Conservation (phyloP, 192 early-diverging fungal genomes). For the Linnemannia hyalina region DNA sequence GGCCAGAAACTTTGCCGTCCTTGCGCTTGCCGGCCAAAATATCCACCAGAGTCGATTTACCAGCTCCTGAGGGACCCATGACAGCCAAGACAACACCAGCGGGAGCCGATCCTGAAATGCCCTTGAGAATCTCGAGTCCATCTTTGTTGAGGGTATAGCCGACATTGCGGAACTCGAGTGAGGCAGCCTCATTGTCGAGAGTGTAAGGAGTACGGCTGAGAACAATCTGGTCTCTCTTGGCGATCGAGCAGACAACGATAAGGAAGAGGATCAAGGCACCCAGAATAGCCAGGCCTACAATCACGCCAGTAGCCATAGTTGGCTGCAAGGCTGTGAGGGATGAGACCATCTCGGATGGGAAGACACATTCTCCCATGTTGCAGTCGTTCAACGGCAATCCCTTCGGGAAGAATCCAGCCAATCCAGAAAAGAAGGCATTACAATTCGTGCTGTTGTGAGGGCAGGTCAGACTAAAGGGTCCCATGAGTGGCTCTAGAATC, state of each 20-base stretch:
- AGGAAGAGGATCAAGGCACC: conserved; percentile 36
- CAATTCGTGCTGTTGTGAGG: conserved; percentile 53
- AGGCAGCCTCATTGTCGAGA: conserved; percentile 31
- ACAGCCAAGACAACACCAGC: conserved; percentile 86
- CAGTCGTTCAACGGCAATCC: conserved; percentile 65
- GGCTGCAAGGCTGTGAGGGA: background rate
- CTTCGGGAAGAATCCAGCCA: conserved; percentile 64
- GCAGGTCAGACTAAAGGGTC: conserved; percentile 61
- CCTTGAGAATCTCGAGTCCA: conserved; percentile 74
- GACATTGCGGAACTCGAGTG: conserved; percentile 49
- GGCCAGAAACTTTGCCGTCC: conserved; percentile 67
- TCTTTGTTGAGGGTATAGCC: conserved; percentile 57
- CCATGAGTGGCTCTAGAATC: conserved; percentile 56
- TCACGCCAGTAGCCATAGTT: conserved; percentile 28
- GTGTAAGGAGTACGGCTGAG: conserved; percentile 20
- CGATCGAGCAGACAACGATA: conserved; percentile 31
- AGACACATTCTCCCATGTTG: conserved; percentile 70
- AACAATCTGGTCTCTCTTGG: conserved; percentile 20
- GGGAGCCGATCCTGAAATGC: conserved; percentile 78
- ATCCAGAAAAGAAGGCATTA: conserved; percentile 57
- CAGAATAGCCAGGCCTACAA: conserved; percentile 30
- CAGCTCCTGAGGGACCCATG: conserved; percentile 94
- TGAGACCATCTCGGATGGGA: conserved; percentile 31
- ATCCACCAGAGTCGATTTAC: conserved; percentile 91
- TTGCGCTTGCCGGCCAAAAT: conserved; percentile 78